A percentile compares a stretch with the other conserved stretches of the same genome.
phyloP scores from a whole-genome alignment of 345 rosid species.

The Moringa oleifera region DNA sequence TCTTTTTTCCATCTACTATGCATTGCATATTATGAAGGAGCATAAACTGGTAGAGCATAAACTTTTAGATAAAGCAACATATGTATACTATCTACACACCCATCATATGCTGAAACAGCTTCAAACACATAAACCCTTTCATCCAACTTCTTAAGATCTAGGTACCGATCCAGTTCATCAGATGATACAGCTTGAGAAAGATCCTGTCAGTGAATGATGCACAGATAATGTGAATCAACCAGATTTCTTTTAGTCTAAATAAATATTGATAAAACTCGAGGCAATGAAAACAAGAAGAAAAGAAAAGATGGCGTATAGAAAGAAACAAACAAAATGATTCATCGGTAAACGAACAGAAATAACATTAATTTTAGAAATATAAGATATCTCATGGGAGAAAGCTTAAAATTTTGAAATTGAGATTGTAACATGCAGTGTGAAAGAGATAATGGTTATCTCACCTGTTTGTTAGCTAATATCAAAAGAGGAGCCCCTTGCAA shows the following conservation, averaged over 20 bases:
- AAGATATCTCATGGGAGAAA: neutral
- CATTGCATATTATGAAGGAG: neutral
- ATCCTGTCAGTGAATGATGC: conserved; percentile 48
- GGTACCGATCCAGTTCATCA: conserved; percentile 75
- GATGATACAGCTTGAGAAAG: conserved; percentile 80
- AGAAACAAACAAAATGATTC: neutral
- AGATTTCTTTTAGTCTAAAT: no score
- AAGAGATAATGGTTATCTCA: conserved; percentile 15
- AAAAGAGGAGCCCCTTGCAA: conserved; percentile 93
- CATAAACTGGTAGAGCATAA: no score
- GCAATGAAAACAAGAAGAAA: neutral
- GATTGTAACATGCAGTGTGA: neutral
- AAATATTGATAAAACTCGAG: no score
- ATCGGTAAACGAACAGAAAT: no score
- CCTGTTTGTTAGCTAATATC: conserved; percentile 97
- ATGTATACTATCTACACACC: conserved; percentile 43
- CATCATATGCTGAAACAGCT: conserved; percentile 90
- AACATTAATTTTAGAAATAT: no score
- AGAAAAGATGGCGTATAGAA: neutral
- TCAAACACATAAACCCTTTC: conserved; percentile 90
- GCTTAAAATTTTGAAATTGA: neutral
- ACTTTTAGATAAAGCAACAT: neutral
- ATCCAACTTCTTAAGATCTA: conserved; percentile 91
- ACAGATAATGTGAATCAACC: neutral
- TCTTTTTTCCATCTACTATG: neutral